Base-by-base conservation (phyloP, 2,329 filamentous ascomycete genomes). In the Diaporthe destruens region DNA sequence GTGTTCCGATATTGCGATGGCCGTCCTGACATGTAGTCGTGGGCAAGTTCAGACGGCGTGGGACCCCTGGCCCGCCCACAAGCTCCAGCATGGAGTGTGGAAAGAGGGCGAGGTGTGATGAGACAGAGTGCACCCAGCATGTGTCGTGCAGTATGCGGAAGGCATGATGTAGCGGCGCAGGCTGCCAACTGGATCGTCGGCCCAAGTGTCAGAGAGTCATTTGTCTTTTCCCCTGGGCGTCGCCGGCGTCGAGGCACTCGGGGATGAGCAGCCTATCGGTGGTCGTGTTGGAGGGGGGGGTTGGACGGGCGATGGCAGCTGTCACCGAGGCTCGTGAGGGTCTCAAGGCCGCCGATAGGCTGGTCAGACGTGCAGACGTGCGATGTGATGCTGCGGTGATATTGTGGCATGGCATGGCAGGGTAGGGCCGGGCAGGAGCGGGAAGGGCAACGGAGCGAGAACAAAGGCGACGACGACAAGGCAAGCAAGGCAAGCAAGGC, bases 301-400 rank as follows among this genome's bases (percentile, higher is more conserved):
- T 11, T 47, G 44, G 42, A 11, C 53, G 20, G 61, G 47, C 39
- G 61, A 39, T 53, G 44, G 61, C 61, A 66, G 61, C 61, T 66
- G 61, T 66, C 61, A 53, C 32, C 20, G 47, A 51, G 11, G 44
- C 23, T 53, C 53, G 7, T 25, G 5, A 16, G 29, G 14, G 11
- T 1, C 9, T 53, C 44, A 65, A 32, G 61, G 20, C 12, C 14
- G 61, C 7, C 44, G 29, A 66, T 53, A 65, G 59, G 59, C 44
- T 65, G 61, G 32, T 66, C 61, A 66, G 61, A n/a, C 7, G 61
- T 66, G 61, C 44, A 53, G 44, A 66, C 9, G 8, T 44, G 42
- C 20, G n/a, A 23, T 53, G 61, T 25, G 59, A 66, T 66, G 61
- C 61, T 65, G 61, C 44, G 61, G 61, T 53, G 61, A 53, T 66